Percentiles rank a stretch among this genome's conserved stretches.
phyloP scores from a whole-genome alignment of 2,329 filamentous ascomycete genomes.

The Venturia nashicola region DNA sequence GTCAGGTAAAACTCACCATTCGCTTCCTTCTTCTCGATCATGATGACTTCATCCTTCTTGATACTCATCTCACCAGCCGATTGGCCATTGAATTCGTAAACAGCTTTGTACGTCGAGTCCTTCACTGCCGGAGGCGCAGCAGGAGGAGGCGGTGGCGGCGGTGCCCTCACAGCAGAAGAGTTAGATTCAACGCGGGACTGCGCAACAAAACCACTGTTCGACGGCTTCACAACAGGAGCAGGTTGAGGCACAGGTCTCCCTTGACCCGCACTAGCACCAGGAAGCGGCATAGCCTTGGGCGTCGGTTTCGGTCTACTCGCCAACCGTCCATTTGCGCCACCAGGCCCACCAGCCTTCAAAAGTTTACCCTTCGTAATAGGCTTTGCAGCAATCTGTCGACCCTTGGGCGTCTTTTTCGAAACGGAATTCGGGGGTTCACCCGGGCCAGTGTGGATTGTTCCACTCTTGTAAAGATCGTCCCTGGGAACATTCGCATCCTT shows the following conservation, averaged over 20 bases:
- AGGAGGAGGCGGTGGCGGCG: slow-evolving; percentile 51
- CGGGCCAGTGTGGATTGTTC: slow-evolving; percentile 71
- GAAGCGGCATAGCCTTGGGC: slow-evolving; percentile 28
- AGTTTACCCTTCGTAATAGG: slow-evolving; percentile 91
- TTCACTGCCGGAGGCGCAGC: slow-evolving; percentile 44
- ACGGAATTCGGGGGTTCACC: slow-evolving; percentile 75
- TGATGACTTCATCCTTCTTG: slow-evolving; percentile 65
- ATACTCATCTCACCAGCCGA: slow-evolving; percentile 78
- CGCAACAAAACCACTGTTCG: slow-evolving; percentile 29
- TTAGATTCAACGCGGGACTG: slow-evolving; percentile 29
- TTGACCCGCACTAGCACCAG: neutral
- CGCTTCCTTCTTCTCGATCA: slow-evolving; percentile 86
- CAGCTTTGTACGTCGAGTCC: slow-evolving; percentile 74
- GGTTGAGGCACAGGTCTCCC: neutral
- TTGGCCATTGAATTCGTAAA: slow-evolving; percentile 85
- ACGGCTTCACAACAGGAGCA: slow-evolving; percentile 14
- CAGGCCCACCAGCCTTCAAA: slow-evolving; percentile 79
- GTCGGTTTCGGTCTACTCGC: slow-evolving; percentile 32
- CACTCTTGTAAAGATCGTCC: slow-evolving; percentile 87
- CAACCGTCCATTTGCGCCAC: slow-evolving; percentile 64
- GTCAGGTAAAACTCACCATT: slow-evolving; percentile 57
- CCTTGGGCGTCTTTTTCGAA: slow-evolving; percentile 75
- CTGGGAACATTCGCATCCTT: slow-evolving; percentile 66
- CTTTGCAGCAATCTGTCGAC: slow-evolving; percentile 72
- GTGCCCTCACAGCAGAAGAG: slow-evolving; percentile 33